Evolutionary conservation across 2,329 filamentous ascomycete species (phyloP).

Genomic region (Ophiocordyceps australis): DNA sequence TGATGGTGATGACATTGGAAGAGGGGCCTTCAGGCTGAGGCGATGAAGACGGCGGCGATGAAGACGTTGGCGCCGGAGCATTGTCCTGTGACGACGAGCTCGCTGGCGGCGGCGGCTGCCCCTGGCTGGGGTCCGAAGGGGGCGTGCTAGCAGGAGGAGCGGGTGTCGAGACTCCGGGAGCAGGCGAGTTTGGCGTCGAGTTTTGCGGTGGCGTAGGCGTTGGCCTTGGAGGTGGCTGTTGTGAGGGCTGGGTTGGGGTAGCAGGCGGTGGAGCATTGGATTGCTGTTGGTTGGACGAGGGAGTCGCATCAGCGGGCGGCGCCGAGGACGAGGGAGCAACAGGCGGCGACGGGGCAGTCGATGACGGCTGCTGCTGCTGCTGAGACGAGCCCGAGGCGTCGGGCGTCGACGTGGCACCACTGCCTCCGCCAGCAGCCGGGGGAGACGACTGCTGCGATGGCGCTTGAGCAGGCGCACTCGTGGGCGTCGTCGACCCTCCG

Average conservation of each 20-base stretch:
- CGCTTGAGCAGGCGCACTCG: too few species aligned
- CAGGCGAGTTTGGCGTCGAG: background rate
- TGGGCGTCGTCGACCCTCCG: too few species aligned
- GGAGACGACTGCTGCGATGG: too few species aligned
- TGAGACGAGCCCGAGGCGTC: background rate
- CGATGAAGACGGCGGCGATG: conserved; percentile 2
- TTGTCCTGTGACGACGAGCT: conserved; percentile 1
- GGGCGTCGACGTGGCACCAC: background rate
- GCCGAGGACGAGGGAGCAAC: background rate
- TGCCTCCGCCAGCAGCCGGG: too few species aligned
- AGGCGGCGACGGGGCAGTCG: background rate
- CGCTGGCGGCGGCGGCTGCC: background rate
- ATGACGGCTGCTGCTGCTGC: background rate
- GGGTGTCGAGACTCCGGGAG: too few species aligned
- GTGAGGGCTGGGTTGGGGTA: too few species aligned
- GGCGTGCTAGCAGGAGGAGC: too few species aligned
- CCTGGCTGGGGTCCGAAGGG: background rate
- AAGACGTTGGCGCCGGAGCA: conserved; percentile 3
- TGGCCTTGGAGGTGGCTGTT: too few species aligned
- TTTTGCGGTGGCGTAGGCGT: conserved; percentile 1
- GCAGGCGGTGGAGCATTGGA: background rate
- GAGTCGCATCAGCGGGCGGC: background rate
- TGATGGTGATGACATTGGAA: conserved; percentile 7
- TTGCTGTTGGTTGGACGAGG: background rate
- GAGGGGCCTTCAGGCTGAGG: background rate